Percentiles rank a stretch among this genome's conserved stretches.
Conservation (phyloP, 306 rosid genomes). For the Medicago lupulina region DNA sequence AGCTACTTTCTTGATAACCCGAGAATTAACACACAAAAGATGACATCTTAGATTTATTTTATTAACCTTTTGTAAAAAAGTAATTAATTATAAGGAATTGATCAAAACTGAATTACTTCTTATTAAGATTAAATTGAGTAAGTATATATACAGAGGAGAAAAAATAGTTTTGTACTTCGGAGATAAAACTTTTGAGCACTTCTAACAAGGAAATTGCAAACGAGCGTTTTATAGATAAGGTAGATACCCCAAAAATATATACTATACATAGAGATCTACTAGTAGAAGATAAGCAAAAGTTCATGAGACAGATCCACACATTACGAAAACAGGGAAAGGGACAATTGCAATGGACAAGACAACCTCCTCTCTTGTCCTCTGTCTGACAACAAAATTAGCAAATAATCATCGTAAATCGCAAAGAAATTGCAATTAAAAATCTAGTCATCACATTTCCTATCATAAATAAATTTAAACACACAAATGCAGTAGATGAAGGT, state of each 20-base stretch:
- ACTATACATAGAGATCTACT: not conserved
- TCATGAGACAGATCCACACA: conserved; percentile 41
- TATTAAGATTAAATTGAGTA: too few species aligned
- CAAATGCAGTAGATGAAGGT: conserved; percentile 6
- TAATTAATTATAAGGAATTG: too few species aligned
- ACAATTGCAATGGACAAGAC: conserved; percentile 32
- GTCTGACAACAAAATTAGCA: conserved; percentile 32
- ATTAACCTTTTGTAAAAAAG: too few species aligned
- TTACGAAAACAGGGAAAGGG: not conserved
- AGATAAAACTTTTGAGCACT: not conserved
- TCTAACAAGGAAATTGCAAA: not conserved
- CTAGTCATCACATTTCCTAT: not conserved
- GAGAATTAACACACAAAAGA: too few species aligned
- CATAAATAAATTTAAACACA: not conserved
- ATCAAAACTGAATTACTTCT: too few species aligned
- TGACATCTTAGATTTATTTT: too few species aligned
- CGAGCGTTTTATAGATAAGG: not conserved
- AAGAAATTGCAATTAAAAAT: not conserved
- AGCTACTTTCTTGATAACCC: too few species aligned
- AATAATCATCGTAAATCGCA: not conserved
- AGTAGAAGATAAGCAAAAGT: conserved; percentile 44
- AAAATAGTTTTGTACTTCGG: too few species aligned
- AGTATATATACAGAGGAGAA: not conserved
- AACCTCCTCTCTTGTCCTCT: conserved; percentile 7
- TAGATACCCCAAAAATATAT: not conserved